A percentile compares a stretch with the other conserved stretches of the same genome.
phyloP scores from a whole-genome alignment of 805 yeast species.

The Monosporozyma unispora region DNA sequence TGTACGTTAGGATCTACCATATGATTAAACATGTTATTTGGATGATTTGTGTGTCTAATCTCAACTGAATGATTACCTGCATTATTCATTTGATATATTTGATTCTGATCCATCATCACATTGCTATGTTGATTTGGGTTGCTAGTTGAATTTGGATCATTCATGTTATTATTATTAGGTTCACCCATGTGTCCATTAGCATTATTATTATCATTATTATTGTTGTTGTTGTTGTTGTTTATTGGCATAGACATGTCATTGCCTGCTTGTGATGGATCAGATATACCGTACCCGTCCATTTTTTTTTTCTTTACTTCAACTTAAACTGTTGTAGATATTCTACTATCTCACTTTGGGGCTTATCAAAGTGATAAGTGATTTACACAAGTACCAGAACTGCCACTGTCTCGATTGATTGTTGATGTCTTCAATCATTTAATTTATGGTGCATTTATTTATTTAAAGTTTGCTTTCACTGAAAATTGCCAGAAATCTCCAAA shows the following conservation, averaged over 20 bases:
- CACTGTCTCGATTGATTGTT: too few relatives aligned
- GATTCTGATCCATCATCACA: background rate
- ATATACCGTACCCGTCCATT: background rate
- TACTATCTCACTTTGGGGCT: too few relatives aligned
- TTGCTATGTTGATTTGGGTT: background rate
- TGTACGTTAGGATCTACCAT: background rate
- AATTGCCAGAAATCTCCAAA: too few relatives aligned
- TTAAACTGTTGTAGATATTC: too few relatives aligned
- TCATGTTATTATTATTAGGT: background rate
- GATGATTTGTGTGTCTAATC: background rate
- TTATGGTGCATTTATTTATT: too few relatives aligned
- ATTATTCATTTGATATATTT: background rate
- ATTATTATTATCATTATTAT: background rate
- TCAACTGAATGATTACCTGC: background rate
- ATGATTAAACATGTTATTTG: too few relatives aligned
- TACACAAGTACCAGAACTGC: too few relatives aligned
- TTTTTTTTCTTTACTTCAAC: too few relatives aligned
- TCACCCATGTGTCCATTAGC: background rate
- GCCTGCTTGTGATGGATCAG: background rate
- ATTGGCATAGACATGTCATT: background rate
- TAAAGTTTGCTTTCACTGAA: too few relatives aligned
- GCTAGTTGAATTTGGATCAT: background rate
- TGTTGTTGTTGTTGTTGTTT: background rate
- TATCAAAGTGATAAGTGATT: too few relatives aligned
- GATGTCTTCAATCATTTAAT: too few relatives aligned